Base-by-base conservation (phyloP, 2,329 filamentous ascomycete genomes). In the Teratosphaeria viscida region DNA sequence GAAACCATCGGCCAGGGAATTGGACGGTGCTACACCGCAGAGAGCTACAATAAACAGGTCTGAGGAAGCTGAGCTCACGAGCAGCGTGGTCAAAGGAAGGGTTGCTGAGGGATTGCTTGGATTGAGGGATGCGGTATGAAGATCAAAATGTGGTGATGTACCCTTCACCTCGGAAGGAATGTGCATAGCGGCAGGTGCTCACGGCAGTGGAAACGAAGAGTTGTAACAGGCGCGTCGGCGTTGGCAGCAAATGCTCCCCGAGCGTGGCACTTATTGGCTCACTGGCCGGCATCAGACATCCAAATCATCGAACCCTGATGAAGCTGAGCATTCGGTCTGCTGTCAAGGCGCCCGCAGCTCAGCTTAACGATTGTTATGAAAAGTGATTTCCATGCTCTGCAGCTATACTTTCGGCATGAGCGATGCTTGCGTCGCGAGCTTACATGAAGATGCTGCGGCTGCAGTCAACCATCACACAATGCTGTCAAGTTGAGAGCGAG, bases 81-180 rank as follows among this genome's bases (percentile, higher is more conserved):
- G 75, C 61, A 80, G 76, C 67, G 76, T 75, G 19, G 73, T 79
- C 43, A 77, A 77, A 60, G 80, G 77, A 3, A 74, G 77, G 53
- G 81, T 81, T 8, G 81, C 78, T 12, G 79, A 78, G 66, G 82
- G 79, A 7, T 67, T 85, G 64, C 65, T 84, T 62, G 79, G 78
- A 61, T 70, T 84, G 58, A 62, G 64, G 54, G 59, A 67, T 59
- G 66, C 60, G 26, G 19, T 52, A 6, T 64, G 59, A 61, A 19
- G 43, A 2, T 19, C 2, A 2, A n/a, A 49, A 19, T 49, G 16
- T 10, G n/a, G 43, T 49, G 16, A 49, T n/a, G 43, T 23, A 49
- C 8, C 37, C 5, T 19, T 49, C 16, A 11, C 23, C 43, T 23
- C 12, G 5, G 16, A n/a, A 23, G 8, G 19, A n/a, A 10, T 23